Conservation (phyloP, 345 rosid species). For the Streptanthus diversifolius region DNA sequence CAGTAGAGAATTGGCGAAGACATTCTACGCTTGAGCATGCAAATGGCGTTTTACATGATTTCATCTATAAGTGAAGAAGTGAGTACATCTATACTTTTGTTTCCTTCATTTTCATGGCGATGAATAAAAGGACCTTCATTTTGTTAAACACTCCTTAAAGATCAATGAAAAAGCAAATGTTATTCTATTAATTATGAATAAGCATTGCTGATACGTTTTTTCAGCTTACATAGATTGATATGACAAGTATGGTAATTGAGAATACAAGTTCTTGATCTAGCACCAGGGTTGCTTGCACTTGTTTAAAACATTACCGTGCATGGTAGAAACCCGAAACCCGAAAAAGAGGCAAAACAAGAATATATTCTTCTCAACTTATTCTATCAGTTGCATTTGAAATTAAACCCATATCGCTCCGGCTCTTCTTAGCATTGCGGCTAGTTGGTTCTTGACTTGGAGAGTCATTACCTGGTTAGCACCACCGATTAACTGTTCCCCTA, state of each 20-base stretch:
- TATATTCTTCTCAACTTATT: conserved; percentile 14
- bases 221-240: conserved; percentile 15
- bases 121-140: not conserved
- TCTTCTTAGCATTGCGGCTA: conserved; percentile 33
- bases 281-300: conserved; percentile 20
- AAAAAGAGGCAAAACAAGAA: not conserved
- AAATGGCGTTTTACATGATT: conserved; percentile 50
- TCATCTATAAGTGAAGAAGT: conserved; percentile 40
- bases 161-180: not conserved
- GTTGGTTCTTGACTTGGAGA: conserved; percentile 40
- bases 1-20: conserved; percentile 67
- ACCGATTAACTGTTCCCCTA: conserved; percentile 64
- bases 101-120: not conserved
- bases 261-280: conserved; percentile 20
- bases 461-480: conserved; percentile 71
- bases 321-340: conserved; percentile 4
- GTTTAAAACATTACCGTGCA: conserved; percentile 23
- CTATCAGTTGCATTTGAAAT: conserved; percentile 20
- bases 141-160: not conserved
- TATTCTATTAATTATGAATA: not conserved
- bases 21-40: conserved; percentile 49
- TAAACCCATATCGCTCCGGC: conserved; percentile 44
- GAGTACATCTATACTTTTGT: not conserved
- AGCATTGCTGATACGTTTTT: not conserved
- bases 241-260: conserved; percentile 11